Percentiles rank a stretch among this genome's conserved stretches.
Evolutionary conservation across 192 early-diverging fungal species (phyloP).

Genomic region (Powellomyces hirtus): DNA sequence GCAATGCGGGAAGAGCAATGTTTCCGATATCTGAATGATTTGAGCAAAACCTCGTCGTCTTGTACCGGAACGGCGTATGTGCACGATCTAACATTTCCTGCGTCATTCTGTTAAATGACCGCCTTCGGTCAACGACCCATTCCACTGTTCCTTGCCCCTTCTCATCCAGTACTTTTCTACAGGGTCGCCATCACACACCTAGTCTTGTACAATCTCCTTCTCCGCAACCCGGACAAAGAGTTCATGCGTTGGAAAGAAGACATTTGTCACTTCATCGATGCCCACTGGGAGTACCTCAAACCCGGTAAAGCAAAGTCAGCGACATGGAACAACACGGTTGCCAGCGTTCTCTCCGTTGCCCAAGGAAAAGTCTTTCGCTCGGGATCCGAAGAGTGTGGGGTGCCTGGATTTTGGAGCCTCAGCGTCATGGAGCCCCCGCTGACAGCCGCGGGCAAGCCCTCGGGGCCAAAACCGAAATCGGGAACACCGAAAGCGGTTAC

Average conservation of each 20-base stretch:
- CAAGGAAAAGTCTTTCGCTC: slow-evolving; percentile 72
- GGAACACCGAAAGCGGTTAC: background rate
- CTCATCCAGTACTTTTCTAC: background rate
- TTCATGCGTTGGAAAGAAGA: slow-evolving; percentile 81
- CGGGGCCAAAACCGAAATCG: background rate
- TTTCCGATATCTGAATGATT: too few relatives aligned
- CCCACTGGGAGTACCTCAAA: slow-evolving; percentile 71
- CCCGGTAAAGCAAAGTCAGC: slow-evolving; percentile 68
- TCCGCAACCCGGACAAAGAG: slow-evolving; percentile 55
- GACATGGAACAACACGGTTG: slow-evolving; percentile 86
- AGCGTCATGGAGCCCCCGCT: slow-evolving; percentile 47
- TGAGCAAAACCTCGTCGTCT: too few relatives aligned
- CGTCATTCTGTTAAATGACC: background rate
- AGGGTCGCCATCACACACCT: slow-evolving; percentile 68
- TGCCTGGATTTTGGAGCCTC: slow-evolving; percentile 61
- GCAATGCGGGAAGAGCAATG: background rate
- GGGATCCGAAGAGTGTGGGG: slow-evolving; percentile 67
- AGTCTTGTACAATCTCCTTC: slow-evolving; percentile 71
- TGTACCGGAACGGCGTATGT: background rate
- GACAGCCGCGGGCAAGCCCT: slow-evolving; percentile 14
- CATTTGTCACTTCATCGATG: slow-evolving; percentile 74
- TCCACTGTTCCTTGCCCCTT: slow-evolving; percentile 21
- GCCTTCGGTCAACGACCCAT: background rate
- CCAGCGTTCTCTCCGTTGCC: slow-evolving; percentile 72
- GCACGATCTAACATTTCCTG: background rate